These are phyloP conservation scores for Nemania serpens DNA, from an alignment of 2,329 filamentous ascomycete genomes.

Conservation along the genomic window DNA sequence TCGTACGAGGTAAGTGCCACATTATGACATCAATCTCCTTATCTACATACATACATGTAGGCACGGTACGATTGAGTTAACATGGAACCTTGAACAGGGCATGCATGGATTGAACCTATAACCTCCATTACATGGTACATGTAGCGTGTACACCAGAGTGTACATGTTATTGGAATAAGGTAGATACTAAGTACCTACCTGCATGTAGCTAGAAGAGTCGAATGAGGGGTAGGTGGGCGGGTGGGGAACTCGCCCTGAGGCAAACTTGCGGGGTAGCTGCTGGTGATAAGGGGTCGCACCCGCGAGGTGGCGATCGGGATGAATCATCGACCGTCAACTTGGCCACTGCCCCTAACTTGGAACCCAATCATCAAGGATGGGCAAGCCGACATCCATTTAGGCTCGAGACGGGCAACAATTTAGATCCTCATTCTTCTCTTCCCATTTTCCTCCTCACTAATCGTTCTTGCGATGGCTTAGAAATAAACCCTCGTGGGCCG, in stretches of 20 bases:
- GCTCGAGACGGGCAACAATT: background rate
- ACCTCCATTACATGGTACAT: too few relatives aligned
- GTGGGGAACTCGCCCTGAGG: background rate
- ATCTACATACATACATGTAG: too few relatives aligned
- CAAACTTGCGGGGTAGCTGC: conserved; percentile 21
- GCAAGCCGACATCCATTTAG: background rate
- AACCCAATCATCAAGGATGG: background rate
- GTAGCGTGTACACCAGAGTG: too few relatives aligned
- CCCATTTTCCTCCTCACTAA: background rate
- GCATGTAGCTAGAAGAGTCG: background rate
- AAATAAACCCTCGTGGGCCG: background rate
- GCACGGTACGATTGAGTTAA: too few relatives aligned
- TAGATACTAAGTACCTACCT: too few relatives aligned
- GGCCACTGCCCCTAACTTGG: background rate
- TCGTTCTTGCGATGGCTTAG: background rate
- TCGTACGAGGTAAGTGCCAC: too few relatives aligned
- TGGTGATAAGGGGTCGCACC: conserved; percentile 9
- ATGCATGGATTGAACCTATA: too few relatives aligned
- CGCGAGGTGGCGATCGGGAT: background rate
- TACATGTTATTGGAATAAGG: too few relatives aligned
- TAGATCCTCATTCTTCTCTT: background rate
- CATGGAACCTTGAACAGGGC: too few relatives aligned
- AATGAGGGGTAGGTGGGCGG: background rate
- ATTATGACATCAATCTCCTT: too few relatives aligned
- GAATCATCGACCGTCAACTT: background rate